Evolutionary conservation across 2,329 filamentous ascomycete species (phyloP), one percentile per base, ranked within the genome.

Genomic region (Neurospora sp.): DNA sequence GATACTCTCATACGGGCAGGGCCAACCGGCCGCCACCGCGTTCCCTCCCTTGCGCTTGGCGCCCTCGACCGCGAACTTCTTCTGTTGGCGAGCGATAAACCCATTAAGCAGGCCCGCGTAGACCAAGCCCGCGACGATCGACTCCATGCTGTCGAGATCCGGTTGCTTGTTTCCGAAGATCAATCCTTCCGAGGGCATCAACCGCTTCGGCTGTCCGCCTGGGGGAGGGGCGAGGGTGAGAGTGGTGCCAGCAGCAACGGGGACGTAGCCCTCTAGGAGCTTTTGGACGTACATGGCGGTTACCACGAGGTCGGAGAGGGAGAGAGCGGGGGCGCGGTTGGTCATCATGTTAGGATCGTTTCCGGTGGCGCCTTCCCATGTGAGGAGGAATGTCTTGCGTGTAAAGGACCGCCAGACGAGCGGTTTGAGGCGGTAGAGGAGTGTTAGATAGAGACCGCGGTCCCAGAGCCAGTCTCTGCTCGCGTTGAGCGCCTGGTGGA

Each of bases 351-450:
- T 62, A 33, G 28, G 28, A 62, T 62, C 52, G 8, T 62, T 66
- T 67, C 37, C 70, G 6, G 23, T 62, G 40, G 69, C 39, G 77
- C 80, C 74, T 76, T 89, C 86, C 72, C 94, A 96, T 17, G 88
- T 91, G 12, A 96, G 83, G 10, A 95, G 81, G 78, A 97, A 97
- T 0, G 90, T 88, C 73, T 89, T 90, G 38, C 93, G 88, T 19
- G 91, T 87, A 6, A 98, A 85, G 1, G 91, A 91, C 15, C 95
- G 89, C 93, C 93, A 97, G 12, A 97, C 87, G 2, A 96, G 83
- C 1, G 92, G 88, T 69, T 96, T 91, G 70, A 94, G 90, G 68
- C 92, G 88, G 76, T 92, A 92, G 3, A 88, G 86, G 11, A 97
- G 83, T 15, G 91, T 88, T 6, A 97, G 84, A 28, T 96, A 86